Evolutionary conservation across 371 early-diverging fungal species (phyloP), one percentile per base, ranked within the genome.

Genomic region (Rhizopus sp.): DNA sequence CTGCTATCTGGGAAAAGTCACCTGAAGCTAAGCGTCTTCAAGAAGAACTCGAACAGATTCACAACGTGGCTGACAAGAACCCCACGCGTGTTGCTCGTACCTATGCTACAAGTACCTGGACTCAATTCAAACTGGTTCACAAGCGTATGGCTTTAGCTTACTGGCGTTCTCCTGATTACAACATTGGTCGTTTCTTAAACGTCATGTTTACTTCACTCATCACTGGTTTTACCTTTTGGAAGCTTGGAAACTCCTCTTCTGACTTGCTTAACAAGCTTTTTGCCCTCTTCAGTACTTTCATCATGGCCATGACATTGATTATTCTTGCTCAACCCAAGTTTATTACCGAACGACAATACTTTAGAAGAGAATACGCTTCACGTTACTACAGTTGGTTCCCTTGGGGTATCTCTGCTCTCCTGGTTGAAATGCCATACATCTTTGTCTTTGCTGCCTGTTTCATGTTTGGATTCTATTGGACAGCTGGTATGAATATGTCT

Each of bases 151-250:
- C 75, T 46, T 55, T 73, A 3, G 76, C 82, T 37, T 88, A 78
- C 76, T 88, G 84, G 85, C 77, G 89, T 17, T 73, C 75, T 34
- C 86, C 87, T 40, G 59, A 69, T 35, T 88, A 87, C 72, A 88
- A 88, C 64, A 63, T 87, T 57, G 87, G 87, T 47, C 83, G 85
- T 55, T 44, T 81, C 42, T 70, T 71, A 50, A 75, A 79, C 59
- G 73, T 75, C 51, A 46, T 65, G 57, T 63, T 82, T 51, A 72
- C 78, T 59, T 86, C 81, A 13, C 69, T 89, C n/a, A 68, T 88
- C 31, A 80, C 87, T 54, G 92, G 90, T 30, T 87, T 93, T 73
- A 80, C 91, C 5, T 93, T 86, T 68, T 88, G 77, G 80, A 80
- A 85, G 44, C 66, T 84, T 3, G 77, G 77, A 10, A 32, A 69